Evolutionary conservation across 495 filamentous ascomycete genomes (phyloP).

Genomic region (Poronia punctata): DNA sequence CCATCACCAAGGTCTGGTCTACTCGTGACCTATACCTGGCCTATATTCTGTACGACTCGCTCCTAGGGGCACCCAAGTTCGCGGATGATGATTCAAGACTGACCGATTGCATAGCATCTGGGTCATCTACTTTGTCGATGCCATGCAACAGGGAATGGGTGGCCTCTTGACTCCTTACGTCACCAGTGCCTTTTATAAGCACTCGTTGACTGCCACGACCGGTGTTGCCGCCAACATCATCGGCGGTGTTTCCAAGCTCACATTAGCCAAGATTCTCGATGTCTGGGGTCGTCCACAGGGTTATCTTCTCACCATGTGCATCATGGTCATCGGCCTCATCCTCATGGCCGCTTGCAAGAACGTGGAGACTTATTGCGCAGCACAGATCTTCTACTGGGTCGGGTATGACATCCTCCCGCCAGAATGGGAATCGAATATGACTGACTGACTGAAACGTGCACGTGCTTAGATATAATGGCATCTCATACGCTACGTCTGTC

Average conservation of each 20-base stretch:
- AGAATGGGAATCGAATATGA: background rate
- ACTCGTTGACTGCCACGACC: constrained; percentile 44
- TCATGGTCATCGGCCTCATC: constrained; percentile 38
- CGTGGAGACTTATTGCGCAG: constrained; percentile 44
- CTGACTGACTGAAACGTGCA: constrained; percentile 20
- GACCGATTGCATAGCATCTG: constrained; percentile 35
- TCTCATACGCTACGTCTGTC: constrained; percentile 51
- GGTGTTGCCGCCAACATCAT: constrained; percentile 47
- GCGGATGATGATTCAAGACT: background rate
- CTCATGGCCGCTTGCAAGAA: constrained; percentile 47
- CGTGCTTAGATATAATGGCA: constrained; percentile 42
- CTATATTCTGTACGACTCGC: constrained; percentile 31
- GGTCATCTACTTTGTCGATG: constrained; percentile 47
- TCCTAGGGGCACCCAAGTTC: background rate
- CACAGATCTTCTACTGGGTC: constrained; percentile 49
- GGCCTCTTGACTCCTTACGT: constrained; percentile 36
- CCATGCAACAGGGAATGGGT: constrained; percentile 38
- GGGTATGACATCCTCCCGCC: constrained; percentile 20
- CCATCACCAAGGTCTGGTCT: constrained; percentile 42
- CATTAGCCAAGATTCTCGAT: constrained; percentile 59
- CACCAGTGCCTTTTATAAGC: constrained; percentile 35
- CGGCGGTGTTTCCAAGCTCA: constrained; percentile 54
- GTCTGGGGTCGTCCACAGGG: constrained; percentile 54
- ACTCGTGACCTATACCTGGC: constrained; percentile 33
- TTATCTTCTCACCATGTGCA: constrained; percentile 29